These are phyloP conservation scores for Trichoderma atroviride DNA, from an alignment of 2,329 filamentous ascomycete species.

Conservation along the genomic window DNA sequence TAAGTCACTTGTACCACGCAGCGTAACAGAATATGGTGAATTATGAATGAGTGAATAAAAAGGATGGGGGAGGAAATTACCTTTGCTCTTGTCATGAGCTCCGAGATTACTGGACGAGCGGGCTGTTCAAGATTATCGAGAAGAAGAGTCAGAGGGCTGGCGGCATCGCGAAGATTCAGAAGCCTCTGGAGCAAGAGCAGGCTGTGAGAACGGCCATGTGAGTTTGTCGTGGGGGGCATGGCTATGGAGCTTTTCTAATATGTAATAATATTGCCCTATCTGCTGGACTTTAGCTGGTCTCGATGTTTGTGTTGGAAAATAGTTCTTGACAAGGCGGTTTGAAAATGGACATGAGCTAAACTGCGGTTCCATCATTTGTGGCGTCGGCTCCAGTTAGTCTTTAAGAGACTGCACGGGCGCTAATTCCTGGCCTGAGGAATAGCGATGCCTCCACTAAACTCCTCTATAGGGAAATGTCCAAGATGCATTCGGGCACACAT, in stretches of 20 bases:
- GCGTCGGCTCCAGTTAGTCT: neutral
- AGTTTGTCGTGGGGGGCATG: slow-evolving; percentile 60
- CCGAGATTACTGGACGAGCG: slow-evolving; percentile 67
- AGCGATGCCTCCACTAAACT: slow-evolving; percentile 9
- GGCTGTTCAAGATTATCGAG: slow-evolving; percentile 85
- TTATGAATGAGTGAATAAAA: neutral
- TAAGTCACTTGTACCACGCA: neutral
- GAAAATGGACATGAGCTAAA: neutral
- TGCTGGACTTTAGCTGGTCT: neutral
- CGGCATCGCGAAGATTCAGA: slow-evolving; percentile 74
- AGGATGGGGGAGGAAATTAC: slow-evolving; percentile 45
- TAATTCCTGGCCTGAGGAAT: neutral
- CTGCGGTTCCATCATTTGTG: neutral
- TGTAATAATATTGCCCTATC: neutral
- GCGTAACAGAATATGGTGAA: neutral
- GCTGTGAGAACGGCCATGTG: slow-evolving; percentile 81
- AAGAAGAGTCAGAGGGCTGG: slow-evolving; percentile 83
- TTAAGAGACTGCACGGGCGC: neutral
- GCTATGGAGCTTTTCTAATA: neutral
- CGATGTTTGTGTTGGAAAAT: neutral
- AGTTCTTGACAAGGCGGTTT: neutral
- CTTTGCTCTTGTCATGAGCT: slow-evolving; percentile 76
- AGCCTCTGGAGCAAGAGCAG: slow-evolving; percentile 81
- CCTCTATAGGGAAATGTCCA: neutral
- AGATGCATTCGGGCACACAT: neutral